A percentile compares a stretch with the other conserved stretches of the same genome.
These are phyloP conservation scores for Rubroboletus pulcherrimus DNA, from an alignment of 768 basidiomycete species.

Conservation along the genomic window DNA sequence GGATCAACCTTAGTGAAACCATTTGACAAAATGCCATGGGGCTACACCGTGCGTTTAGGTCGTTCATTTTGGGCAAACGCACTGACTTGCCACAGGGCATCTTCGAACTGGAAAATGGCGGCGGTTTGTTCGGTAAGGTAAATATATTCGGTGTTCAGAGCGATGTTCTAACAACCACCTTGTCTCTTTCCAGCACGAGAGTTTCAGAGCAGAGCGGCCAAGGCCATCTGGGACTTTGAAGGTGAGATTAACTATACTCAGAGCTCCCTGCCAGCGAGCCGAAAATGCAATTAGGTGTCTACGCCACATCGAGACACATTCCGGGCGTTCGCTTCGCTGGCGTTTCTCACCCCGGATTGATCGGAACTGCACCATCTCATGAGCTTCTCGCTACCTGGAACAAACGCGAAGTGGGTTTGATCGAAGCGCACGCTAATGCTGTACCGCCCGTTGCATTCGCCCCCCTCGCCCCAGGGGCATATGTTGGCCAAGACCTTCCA, in stretches of 20 bases:
- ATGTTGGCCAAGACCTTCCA: slow-evolving; percentile 64
- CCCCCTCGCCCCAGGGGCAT: slow-evolving; percentile 55
- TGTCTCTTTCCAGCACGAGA: slow-evolving; percentile 45
- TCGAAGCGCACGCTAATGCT: slow-evolving; percentile 46
- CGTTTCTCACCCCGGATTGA: slow-evolving; percentile 71
- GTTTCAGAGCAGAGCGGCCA: slow-evolving; percentile 67
- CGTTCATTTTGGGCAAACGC: no score
- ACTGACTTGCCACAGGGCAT: slow-evolving; percentile 49
- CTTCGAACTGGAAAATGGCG: slow-evolving; percentile 70
- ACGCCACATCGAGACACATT: slow-evolving; percentile 71
- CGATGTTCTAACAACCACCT: not conserved
- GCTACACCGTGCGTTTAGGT: slow-evolving; percentile 52
- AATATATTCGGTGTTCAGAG: not conserved
- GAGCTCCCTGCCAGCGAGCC: not conserved
- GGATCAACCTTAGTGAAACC: slow-evolving; percentile 43
- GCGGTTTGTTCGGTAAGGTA: slow-evolving; percentile 60
- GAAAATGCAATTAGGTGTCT: slow-evolving; percentile 44
- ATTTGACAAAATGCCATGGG: slow-evolving; percentile 79
- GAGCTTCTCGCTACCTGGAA: slow-evolving; percentile 76
- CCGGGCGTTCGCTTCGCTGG: slow-evolving; percentile 79
- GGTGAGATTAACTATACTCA: slow-evolving; percentile 32
- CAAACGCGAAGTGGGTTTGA: slow-evolving; percentile 62
- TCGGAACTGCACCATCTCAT: slow-evolving; percentile 72
- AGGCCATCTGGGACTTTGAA: slow-evolving; percentile 80
- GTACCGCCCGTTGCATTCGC: slow-evolving; percentile 66